Evolutionary conservation across 2,329 filamentous ascomycete species (phyloP).

Genomic region (Aureobasidium leucospermi): DNA sequence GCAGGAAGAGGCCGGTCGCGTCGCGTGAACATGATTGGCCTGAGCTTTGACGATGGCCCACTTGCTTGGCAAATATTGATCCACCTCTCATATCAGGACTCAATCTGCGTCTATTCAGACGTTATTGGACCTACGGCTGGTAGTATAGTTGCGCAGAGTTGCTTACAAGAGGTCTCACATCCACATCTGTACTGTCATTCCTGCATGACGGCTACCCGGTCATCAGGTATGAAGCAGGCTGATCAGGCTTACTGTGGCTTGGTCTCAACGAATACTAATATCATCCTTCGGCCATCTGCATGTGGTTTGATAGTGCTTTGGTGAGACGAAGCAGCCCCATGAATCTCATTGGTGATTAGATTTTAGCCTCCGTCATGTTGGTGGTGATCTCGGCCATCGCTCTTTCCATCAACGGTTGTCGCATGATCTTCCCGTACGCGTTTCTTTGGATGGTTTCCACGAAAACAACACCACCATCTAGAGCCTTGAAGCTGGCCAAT

Average conservation of each 20-base stretch:
- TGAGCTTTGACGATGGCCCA: too few species aligned
- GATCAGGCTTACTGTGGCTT: not conserved
- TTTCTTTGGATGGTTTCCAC: not conserved
- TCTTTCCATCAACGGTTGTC: not conserved
- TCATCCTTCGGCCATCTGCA: not conserved
- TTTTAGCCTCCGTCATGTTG: not conserved
- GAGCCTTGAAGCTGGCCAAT: not conserved
- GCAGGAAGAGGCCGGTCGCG: too few species aligned
- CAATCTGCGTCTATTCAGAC: too few species aligned
- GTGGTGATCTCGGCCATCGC: not conserved
- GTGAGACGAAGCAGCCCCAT: not conserved
- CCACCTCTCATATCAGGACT: too few species aligned
- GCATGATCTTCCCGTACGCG: not conserved
- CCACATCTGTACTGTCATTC: too few species aligned
- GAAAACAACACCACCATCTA: not conserved
- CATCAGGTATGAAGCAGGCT: too few species aligned
- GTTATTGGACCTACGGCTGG: too few species aligned
- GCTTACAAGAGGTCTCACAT: too few species aligned
- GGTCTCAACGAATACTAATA: not conserved
- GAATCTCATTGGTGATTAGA: not conserved
- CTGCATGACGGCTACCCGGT: too few species aligned
- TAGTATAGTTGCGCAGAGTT: too few species aligned
- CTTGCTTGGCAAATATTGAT: too few species aligned
- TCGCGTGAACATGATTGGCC: too few species aligned
- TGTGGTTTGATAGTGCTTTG: not conserved